Conservation (phyloP, 352 stramenopile species). For the Phytophthora tubulina region DNA sequence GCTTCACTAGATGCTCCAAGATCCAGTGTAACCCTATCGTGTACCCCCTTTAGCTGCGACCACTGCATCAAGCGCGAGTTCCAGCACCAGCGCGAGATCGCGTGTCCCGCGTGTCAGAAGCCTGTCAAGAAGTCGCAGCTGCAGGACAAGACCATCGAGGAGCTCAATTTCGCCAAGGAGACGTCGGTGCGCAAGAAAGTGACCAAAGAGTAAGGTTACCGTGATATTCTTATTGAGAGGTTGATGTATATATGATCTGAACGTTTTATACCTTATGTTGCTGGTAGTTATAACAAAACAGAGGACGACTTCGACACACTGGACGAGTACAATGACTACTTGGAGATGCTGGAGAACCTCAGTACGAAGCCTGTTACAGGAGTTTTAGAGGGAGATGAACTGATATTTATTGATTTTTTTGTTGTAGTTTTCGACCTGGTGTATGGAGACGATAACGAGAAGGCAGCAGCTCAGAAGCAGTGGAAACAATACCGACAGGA, state of each 20-base stretch:
- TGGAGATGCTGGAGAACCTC: constrained; percentile 87
- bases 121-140: constrained; percentile 91
- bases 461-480: constrained; percentile 77
- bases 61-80: constrained; percentile 90
- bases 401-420: constrained; percentile 18
- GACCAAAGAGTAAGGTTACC: constrained; percentile 69
- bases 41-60: constrained; percentile 66
- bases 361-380: constrained; percentile 44
- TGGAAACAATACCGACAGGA: constrained; percentile 90
- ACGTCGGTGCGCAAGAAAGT: constrained; percentile 90
- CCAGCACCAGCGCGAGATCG: constrained; percentile 89
- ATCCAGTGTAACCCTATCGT: constrained; percentile 3
- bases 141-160: constrained; percentile 90
- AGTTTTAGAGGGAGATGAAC: neutral
- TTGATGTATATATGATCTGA: neutral
- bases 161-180: constrained; percentile 90
- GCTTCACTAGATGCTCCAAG: neutral
- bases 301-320: constrained; percentile 89
- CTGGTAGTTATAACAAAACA: constrained; percentile 86
- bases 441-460: constrained; percentile 79
- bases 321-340: constrained; percentile 90
- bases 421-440: constrained; percentile 85
- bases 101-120: constrained; percentile 82
- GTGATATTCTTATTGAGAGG: constrained; percentile 22
- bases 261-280: constrained; percentile 1